Base-by-base conservation (phyloP, 768 basidiomycete genomes). In the Amanita subjunquillea region DNA sequence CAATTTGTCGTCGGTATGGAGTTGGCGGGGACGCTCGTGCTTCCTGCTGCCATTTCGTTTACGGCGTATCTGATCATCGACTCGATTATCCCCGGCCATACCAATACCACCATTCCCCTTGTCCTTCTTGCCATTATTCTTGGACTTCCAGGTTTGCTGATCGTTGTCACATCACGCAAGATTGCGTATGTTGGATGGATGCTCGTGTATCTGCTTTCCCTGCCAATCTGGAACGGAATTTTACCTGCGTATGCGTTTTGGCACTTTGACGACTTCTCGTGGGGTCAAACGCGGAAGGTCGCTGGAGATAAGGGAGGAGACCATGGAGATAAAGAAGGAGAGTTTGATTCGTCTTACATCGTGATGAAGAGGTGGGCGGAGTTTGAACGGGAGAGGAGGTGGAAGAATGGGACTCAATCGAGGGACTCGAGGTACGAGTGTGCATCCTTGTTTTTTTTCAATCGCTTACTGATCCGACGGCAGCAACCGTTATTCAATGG, bases 1-100 rank as follows among this genome's bases (percentile, higher is more conserved):
- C 94, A 96, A 73, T 97, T 97, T 63, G 92, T 97, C 59, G 91
- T 95, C 34, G 93, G 87, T 65, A 99, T 99, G 94, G 96, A 99
- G 65, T 75, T 99, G 57, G 83, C 89, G 55, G 95, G 95, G 64
- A 98, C 96, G 2, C 78, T 99, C 56, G 95, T 98, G 27, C 75
- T 98, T 22, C 96, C 96, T 20, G 96, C 94, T 38, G 95, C 96
- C 56, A 98, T 98, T 71, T 81, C 90, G 37, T 98, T 99, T 76
- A 98, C 96, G 1, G 67, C 95, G 48, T 96, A 95, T 67, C 84
- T 97, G 62, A 83, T 97, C 71, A 78, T 98, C 65, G 72, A 78
- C 55, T 84, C 95, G 50, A 85, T 87, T 71, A 83, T 97, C 51
- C 92, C 92, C 29, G 78, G 82, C 37, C 81, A 83, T 9, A 61